Evolutionary conservation across 495 filamentous ascomycete genomes (phyloP).

Genomic region (Penicillium mononematosum): DNA sequence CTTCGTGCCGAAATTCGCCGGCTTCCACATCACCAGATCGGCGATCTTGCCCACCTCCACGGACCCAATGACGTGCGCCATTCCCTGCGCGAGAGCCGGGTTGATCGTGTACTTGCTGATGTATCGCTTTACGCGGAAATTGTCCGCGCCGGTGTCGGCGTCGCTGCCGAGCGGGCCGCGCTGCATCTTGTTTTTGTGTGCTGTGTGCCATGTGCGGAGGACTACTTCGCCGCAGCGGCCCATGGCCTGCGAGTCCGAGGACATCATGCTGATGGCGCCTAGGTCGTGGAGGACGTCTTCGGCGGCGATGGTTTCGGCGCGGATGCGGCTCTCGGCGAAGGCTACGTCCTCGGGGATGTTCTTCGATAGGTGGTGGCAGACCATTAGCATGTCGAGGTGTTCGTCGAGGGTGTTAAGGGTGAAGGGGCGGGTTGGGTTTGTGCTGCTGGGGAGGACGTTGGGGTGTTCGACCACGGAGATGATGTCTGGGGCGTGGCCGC

Average conservation of each 20-base stretch:
- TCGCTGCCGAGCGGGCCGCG: slow-evolving; percentile 76
- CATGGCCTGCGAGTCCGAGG: slow-evolving; percentile 95
- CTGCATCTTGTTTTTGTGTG: slow-evolving; percentile 95
- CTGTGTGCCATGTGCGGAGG: slow-evolving; percentile 94
- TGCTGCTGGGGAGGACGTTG: slow-evolving; percentile 91
- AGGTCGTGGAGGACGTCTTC: slow-evolving; percentile 97
- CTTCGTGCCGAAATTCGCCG: slow-evolving; percentile 85
- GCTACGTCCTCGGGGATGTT: slow-evolving; percentile 95
- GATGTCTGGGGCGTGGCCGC: slow-evolving; percentile 96
- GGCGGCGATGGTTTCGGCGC: slow-evolving; percentile 93
- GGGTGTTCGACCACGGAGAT: slow-evolving; percentile 87
- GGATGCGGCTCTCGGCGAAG: slow-evolving; percentile 93
- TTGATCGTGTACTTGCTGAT: slow-evolving; percentile 98
- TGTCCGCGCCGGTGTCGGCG: slow-evolving; percentile 78
- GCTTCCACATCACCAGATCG: slow-evolving; percentile 87
- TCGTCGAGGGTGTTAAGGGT: slow-evolving; percentile 94
- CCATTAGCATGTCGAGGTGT: slow-evolving; percentile 98
- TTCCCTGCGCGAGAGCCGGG: slow-evolving; percentile 89
- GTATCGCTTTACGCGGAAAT: slow-evolving; percentile 91
- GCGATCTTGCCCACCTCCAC: slow-evolving; percentile 90
- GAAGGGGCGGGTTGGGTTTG: slow-evolving; percentile 91
- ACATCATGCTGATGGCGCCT: slow-evolving; percentile 98
- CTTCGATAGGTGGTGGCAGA: slow-evolving; percentile 90
- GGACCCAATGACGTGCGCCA: slow-evolving; percentile 85
- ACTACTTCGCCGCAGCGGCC: slow-evolving; percentile 95